Conservation (phyloP, 2,329 filamentous ascomycete species). For the Fusarium sp. region DNA sequence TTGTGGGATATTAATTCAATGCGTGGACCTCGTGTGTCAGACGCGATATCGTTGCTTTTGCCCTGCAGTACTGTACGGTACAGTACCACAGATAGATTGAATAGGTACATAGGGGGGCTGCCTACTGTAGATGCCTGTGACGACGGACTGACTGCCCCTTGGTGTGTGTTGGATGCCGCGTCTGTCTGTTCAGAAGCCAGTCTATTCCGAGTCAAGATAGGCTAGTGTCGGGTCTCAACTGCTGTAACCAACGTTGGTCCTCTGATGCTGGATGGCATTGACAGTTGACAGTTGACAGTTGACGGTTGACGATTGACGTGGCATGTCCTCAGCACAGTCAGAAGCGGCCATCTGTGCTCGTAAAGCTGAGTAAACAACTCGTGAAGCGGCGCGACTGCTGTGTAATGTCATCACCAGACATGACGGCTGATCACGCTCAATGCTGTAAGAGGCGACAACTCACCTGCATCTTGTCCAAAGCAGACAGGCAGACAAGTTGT, state of each 20-base stretch:
- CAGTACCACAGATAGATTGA: not conserved
- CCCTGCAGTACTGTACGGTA: no score
- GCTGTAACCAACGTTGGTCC: constrained; percentile 8
- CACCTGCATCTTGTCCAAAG: constrained; percentile 27
- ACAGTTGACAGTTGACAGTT: constrained; percentile 38
- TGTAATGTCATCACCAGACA: constrained; percentile 30
- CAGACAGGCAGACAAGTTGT: constrained; percentile 12
- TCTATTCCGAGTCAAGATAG: constrained; percentile 7
- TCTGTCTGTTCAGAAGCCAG: constrained; percentile 22
- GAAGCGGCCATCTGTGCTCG: constrained; percentile 8
- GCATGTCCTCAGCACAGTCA: constrained; percentile 35
- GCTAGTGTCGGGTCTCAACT: no score
- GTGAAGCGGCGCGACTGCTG: constrained; percentile 9
- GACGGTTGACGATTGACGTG: constrained; percentile 41
- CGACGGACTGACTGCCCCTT: not conserved
- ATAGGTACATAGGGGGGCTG: constrained; percentile 21
- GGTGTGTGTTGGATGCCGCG: not conserved
- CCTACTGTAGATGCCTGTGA: not conserved
- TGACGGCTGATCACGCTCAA: constrained; percentile 12
- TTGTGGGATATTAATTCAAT: constrained; percentile 40
- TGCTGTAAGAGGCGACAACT: constrained; percentile 31
- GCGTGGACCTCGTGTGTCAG: constrained; percentile 2
- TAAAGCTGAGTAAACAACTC: constrained; percentile 24
- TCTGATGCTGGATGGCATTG: constrained; percentile 17
- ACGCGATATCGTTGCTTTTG: not conserved